Base-by-base conservation (phyloP, 768 basidiomycete genomes). In the Lentinula sp. region DNA sequence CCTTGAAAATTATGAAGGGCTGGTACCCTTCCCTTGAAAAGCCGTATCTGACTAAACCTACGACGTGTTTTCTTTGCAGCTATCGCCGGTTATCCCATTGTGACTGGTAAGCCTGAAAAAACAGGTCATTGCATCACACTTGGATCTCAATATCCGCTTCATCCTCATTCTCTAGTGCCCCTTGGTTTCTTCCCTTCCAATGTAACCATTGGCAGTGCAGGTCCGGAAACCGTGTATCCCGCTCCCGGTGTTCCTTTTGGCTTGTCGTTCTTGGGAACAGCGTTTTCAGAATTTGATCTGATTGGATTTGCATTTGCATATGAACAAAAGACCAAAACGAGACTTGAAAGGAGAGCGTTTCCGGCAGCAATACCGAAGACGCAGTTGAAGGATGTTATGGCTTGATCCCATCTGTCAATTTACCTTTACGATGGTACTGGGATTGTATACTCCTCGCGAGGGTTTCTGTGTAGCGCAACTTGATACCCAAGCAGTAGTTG, bases 21-120 rank as follows among this genome's bases (percentile, higher is more conserved):
- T 28, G 3, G 28, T 28, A 28, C 28, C 28, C 28, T 28, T 28
- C 28, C 28, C 3, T 28, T 28, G 3, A 4, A 28, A 28, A 28
- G 28, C 28, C 28, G 28, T 28, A 3, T 28, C 28, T 28, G 28
- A 28, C 28, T 28, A 28, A 28, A 28, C 28, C 28, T 28, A 28
- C 28, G 28, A 28, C 28, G 28, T 28, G 28, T 28, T 28, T 28
- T 28, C 28, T 28, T 28, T 28, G 28, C 71, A 71, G 86, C 85
- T 5, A 80, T 87, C 59, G 82, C 84, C 4, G 87, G 85, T 11
- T 87, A 86, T 64, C 87, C 87, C 1, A 83, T 87, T 57, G 74
- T 87, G 37, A 86, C 86, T 21, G 85, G 85, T 82, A 28, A 57
- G 37, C 13, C 37, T 13, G 13, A 39, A 13, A 13, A 8, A 39